Evolutionary conservation across 208 protist genomes (phyloP).

Genomic region (Tritrichomonas musculus): DNA sequence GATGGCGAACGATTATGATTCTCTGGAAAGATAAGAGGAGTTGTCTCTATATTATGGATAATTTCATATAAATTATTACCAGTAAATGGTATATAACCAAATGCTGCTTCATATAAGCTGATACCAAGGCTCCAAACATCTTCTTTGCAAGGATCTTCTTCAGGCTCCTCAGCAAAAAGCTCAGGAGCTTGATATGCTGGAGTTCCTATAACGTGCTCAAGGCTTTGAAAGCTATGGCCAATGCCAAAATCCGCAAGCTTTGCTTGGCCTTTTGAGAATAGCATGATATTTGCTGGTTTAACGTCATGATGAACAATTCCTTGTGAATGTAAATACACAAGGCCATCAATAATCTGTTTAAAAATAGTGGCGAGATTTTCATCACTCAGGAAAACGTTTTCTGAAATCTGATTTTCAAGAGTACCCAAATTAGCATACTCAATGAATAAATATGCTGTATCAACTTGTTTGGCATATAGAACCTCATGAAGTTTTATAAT

Average conservation of each 20-base stretch:
- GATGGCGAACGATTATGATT: neutral
- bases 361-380: neutral
- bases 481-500: neutral
- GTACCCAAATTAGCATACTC: neutral
- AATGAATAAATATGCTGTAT: neutral
- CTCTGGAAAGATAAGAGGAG: neutral
- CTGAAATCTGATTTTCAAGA: neutral
- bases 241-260: constrained; percentile 9
- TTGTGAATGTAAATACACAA: neutral
- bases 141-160: neutral
- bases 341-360: neutral
- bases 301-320: constrained; percentile 6
- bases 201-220: neutral
- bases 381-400: neutral
- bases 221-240: neutral
- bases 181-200: constrained; percentile 18
- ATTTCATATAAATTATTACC: constrained; percentile 15
- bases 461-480: neutral
- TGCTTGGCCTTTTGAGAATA: neutral
- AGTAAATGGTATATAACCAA: neutral
- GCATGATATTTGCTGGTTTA: neutral
- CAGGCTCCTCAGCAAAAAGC: neutral
- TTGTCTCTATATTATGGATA: neutral
- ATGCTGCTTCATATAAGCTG: neutral
- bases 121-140: constrained; percentile 24